phyloP scores from a whole-genome alignment of 164 flowering plant species.

The Sextonia rubra region DNA sequence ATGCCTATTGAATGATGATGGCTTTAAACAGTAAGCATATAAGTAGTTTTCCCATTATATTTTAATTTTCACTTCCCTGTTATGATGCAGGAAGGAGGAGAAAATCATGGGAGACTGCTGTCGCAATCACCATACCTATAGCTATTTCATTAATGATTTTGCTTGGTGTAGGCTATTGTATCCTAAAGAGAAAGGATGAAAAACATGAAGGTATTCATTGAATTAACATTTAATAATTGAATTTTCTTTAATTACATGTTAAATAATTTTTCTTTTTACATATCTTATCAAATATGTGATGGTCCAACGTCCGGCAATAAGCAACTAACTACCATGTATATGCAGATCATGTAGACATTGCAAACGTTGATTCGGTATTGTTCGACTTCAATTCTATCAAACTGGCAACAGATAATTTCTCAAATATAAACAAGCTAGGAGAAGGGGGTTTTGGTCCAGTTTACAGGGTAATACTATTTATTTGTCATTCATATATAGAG shows the following conservation, averaged over 20 bases:
- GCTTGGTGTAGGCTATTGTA: neutral
- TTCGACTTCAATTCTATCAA: neutral
- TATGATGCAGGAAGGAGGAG: too few relatives aligned
- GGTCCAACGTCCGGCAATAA: neutral
- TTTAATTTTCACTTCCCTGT: too few relatives aligned
- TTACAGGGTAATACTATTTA: neutral
- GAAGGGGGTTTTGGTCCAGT: neutral
- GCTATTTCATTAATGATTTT: neutral
- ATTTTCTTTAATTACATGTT: too few relatives aligned
- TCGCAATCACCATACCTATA: neutral
- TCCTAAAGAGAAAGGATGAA: neutral
- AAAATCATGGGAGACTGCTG: neutral
- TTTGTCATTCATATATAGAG: neutral
- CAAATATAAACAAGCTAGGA: neutral
- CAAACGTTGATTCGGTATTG: neutral
- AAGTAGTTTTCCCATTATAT: too few relatives aligned
- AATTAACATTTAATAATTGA: neutral
- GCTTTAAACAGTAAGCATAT: too few relatives aligned
- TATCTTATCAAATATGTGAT: too few relatives aligned
- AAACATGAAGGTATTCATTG: neutral
- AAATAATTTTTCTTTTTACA: too few relatives aligned
- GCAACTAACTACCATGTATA: too few relatives aligned
- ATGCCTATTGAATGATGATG: too few relatives aligned
- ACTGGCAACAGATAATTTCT: neutral
- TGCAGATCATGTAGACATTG: neutral